Conservation (phyloP, 179 eudicot species). For the Sideroxylon spinosum region DNA sequence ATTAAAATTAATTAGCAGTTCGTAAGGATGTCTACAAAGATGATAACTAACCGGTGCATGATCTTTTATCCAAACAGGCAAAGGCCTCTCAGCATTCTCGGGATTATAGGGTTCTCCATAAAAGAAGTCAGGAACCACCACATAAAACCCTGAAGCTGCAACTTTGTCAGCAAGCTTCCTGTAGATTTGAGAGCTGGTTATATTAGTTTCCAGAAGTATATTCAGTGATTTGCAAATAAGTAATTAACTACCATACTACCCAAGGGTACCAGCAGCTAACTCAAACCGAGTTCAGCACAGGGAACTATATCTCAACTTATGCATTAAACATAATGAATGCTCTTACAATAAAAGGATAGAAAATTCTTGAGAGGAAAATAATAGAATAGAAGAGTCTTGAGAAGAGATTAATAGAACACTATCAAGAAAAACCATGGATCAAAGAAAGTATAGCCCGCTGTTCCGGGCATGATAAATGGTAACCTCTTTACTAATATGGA, state of each 20-base stretch:
- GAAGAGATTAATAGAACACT: too few relatives aligned
- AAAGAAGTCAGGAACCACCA: constrained; percentile 40
- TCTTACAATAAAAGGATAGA: too few relatives aligned
- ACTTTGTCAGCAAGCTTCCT: constrained; percentile 43
- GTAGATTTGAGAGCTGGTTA: background rate
- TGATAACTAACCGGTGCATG: constrained; percentile 30
- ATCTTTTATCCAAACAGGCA: constrained; percentile 30
- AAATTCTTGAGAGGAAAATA: too few relatives aligned
- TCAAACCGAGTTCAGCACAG: background rate
- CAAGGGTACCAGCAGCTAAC: background rate
- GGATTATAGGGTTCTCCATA: constrained; percentile 29
- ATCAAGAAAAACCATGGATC: too few relatives aligned
- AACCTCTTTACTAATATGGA: too few relatives aligned
- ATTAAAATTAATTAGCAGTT: background rate
- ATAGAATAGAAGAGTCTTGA: too few relatives aligned
- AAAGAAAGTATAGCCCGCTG: too few relatives aligned
- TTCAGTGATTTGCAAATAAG: background rate
- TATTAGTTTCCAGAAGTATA: background rate
- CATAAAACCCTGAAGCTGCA: constrained; percentile 39
- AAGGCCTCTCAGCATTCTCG: constrained; percentile 17
- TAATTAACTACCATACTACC: background rate
- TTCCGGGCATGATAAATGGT: too few relatives aligned
- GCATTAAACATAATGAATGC: too few relatives aligned
- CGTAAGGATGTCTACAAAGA: background rate
- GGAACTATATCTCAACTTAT: background rate